Conservation (phyloP, 805 yeast genomes). For the Barnettozyma wickerhamii region DNA sequence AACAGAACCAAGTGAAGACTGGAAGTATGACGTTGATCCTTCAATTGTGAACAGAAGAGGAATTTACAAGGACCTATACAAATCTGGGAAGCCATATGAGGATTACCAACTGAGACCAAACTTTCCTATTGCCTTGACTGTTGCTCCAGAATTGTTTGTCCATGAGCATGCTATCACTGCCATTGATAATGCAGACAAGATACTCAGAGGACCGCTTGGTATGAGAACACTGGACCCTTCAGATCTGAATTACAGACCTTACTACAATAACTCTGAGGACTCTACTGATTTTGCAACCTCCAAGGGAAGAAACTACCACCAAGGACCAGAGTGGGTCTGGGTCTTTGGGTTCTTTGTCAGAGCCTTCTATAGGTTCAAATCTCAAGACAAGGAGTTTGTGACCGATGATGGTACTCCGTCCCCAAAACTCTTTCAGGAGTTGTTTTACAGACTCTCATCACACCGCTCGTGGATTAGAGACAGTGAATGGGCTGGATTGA, state of each 20-base stretch:
- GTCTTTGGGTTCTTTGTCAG: slow-evolving; percentile 81
- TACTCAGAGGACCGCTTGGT: slow-evolving; percentile 85
- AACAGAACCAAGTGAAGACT: slow-evolving; percentile 54
- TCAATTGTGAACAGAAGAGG: slow-evolving; percentile 82
- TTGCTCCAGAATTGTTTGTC: slow-evolving; percentile 87
- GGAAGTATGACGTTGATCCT: slow-evolving; percentile 55
- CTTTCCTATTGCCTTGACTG: slow-evolving; percentile 89
- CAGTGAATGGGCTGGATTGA: slow-evolving; percentile 91
- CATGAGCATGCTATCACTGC: slow-evolving; percentile 59
- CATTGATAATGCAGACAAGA: slow-evolving; percentile 63
- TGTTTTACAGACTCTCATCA: slow-evolving; percentile 56
- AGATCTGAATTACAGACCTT: slow-evolving; percentile 88
- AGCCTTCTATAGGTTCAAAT: slow-evolving; percentile 59
- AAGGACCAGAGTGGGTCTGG: slow-evolving; percentile 99
- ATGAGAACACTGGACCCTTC: slow-evolving; percentile 90
- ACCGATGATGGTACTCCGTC: slow-evolving; percentile 36
- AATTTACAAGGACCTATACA: slow-evolving; percentile 82
- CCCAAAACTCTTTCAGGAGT: slow-evolving; percentile 48
- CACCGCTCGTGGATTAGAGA: slow-evolving; percentile 66
- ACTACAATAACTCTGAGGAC: slow-evolving; percentile 78
- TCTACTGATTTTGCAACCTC: slow-evolving; percentile 85
- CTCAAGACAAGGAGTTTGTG: slow-evolving; percentile 33
- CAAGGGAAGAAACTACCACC: slow-evolving; percentile 95
- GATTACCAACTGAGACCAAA: slow-evolving; percentile 93
- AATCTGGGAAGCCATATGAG: slow-evolving; percentile 81